Conservation (phyloP, 164 flowering plant genomes). For the Protea cynaroides region DNA sequence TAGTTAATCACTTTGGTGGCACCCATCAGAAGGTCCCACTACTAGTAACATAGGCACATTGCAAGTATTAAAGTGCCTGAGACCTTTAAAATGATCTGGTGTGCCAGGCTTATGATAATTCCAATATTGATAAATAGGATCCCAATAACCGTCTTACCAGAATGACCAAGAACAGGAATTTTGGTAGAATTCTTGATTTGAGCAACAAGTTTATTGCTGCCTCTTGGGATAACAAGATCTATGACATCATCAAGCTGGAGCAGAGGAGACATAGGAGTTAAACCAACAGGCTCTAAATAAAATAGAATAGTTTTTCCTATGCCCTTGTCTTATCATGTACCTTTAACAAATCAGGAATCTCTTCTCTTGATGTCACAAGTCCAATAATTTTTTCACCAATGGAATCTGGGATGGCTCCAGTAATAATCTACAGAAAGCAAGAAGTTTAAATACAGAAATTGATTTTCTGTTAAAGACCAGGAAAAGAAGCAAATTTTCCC, state of each 20-base stretch:
- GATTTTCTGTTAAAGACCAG: background rate
- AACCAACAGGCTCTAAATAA: background rate
- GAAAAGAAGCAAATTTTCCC: background rate
- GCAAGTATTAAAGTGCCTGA: too few relatives aligned
- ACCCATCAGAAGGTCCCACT: too few relatives aligned
- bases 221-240: slow-evolving; percentile 99
- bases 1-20: too few relatives aligned
- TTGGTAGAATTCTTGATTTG: slow-evolving; percentile 87
- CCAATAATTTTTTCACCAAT: slow-evolving; percentile 87
- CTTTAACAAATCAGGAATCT: slow-evolving; percentile 93
- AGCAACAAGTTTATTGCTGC: slow-evolving; percentile 95
- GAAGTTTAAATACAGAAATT: background rate
- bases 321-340: slow-evolving; percentile 21
- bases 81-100: too few relatives aligned
- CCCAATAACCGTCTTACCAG: slow-evolving; percentile 48
- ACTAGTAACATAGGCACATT: too few relatives aligned
- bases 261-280: slow-evolving; percentile 3
- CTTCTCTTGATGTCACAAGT: slow-evolving; percentile 92
- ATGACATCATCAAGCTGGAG: slow-evolving; percentile 97
- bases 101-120: too few relatives aligned
- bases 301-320: background rate
- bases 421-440: slow-evolving; percentile 50
- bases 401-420: slow-evolving; percentile 65
- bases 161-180: slow-evolving; percentile 98
- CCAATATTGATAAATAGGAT: background rate